Evolutionary conservation across 495 filamentous ascomycete genomes (phyloP), one percentile per base, ranked within the genome.

Genomic region (Annulohypoxylon bovei): DNA sequence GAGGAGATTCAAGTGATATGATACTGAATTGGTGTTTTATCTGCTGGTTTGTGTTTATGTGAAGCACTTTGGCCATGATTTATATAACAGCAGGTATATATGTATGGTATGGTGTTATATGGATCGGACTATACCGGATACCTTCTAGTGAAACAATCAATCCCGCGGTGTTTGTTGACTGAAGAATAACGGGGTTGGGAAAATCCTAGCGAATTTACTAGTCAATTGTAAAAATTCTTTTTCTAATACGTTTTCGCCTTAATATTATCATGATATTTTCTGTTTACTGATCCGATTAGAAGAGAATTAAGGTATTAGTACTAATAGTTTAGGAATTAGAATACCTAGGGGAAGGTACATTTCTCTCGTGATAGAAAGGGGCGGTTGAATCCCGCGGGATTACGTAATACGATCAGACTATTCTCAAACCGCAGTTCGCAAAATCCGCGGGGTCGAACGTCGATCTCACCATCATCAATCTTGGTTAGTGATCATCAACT

Each of bases 391-490:
- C 58, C 66, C 66, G 66, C 50, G 66, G 66, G 50, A 14, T 63
- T 58, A 20, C 23, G 5, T 49, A 37, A 57, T 1, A 44, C n/a
- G 0, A 3, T 25, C 9, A 32, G 35, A 42, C 7, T 16, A 14
- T 1, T 22, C 25, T 40, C 9, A 6, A 22, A 11, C 7, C 3
- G 49, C 18, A 27, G 20, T 32, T 30, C 8, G 11, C 25, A 37
- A 68, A 68, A 61, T 46, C 65, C 65, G 65, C 65, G 65, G 65
- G 23, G 5, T 40, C 30, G 25, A 55, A 23, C 30, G 6, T 23
- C 57, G 14, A 49, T 44, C 27, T 46, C 40, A 50, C 23, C 47
- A 56, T 27, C 53, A 32, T 27, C 53, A 8, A 30, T 40, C 27
- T 35, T 32, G 7, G 20, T 65, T 23, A 12, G 25, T 7, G 39